Evolutionary conservation across 495 filamentous ascomycete species (phyloP).

Genomic region (Penicillium pulvis): DNA sequence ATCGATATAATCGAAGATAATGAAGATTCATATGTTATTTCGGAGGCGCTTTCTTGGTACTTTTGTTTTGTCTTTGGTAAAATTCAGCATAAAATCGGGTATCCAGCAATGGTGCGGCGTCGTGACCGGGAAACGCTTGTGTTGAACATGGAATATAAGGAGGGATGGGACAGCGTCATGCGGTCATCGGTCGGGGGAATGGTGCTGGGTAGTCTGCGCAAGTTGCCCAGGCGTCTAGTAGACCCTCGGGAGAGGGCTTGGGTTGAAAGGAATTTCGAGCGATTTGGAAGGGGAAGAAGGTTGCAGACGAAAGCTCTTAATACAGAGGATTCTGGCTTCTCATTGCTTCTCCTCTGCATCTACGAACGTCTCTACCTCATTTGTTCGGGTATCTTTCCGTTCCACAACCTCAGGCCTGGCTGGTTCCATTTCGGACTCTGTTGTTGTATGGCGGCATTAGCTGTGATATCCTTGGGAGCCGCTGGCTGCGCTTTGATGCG

Average conservation of each 20-base stretch:
- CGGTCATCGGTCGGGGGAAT: conserved; percentile 11
- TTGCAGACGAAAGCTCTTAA: not conserved
- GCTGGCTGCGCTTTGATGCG: conserved; percentile 13
- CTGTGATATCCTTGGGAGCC: conserved; percentile 15
- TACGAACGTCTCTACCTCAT: conserved; percentile 57
- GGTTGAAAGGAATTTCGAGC: not conserved
- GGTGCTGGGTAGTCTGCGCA: conserved; percentile 25
- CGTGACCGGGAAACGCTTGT: conserved; percentile 28
- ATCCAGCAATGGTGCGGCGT: conserved; percentile 38
- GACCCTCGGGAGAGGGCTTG: not conserved
- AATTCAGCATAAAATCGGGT: conserved; percentile 38
- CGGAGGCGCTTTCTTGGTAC: conserved; percentile 10
- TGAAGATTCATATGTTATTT: conserved; percentile 15
- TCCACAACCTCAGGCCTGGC: conserved; percentile 30
- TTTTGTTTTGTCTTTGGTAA: conserved; percentile 12
- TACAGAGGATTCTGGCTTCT: conserved; percentile 5
- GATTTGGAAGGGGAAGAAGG: conserved; percentile 7
- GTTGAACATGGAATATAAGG: conserved; percentile 29
- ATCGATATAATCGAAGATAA: not conserved
- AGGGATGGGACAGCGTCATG: conserved; percentile 4
- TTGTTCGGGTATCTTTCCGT: conserved; percentile 52
- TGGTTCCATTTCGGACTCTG: conserved; percentile 16
- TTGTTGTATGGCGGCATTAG: conserved; percentile 27
- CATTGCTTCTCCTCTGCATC: conserved; percentile 52
- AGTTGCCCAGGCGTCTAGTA: conserved; percentile 25